These are phyloP conservation scores for Phytomonas francai DNA, from an alignment of 208 protist species.

Conservation along the genomic window DNA sequence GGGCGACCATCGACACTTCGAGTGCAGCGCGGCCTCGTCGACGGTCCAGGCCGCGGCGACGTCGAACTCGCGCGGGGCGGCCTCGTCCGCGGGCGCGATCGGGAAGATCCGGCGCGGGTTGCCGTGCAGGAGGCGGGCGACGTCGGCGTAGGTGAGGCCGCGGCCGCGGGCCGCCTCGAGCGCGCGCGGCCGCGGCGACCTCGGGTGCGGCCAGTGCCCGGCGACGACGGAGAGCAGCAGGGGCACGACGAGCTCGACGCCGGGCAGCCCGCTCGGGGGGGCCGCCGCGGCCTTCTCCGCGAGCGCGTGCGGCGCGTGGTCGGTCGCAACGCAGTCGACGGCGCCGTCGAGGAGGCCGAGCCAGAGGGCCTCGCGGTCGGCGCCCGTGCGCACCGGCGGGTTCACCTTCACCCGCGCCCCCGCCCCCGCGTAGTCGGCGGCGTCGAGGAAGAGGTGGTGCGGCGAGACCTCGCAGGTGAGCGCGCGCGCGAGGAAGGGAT, in stretches of 20 bases:
- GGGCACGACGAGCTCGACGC: constrained; percentile 87
- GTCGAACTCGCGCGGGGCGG: constrained; percentile 32
- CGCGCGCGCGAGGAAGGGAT: constrained; percentile 39
- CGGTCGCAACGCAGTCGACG: constrained; percentile 91
- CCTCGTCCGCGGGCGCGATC: constrained; percentile 20
- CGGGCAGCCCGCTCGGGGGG: constrained; percentile 89
- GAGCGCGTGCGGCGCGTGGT: constrained; percentile 92
- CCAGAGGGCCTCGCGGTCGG: constrained; percentile 86
- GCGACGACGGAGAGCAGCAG: constrained; percentile 82
- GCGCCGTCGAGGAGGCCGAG: constrained; percentile 77
- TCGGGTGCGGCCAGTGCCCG: constrained; percentile 67
- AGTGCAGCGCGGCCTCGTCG: constrained; percentile 48
- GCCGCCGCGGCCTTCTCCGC: constrained; percentile 68
- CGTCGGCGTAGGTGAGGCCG: constrained; percentile 29
- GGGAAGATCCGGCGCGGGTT: constrained; percentile 75
- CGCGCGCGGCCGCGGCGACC: constrained; percentile 32
- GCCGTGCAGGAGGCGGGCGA: constrained; percentile 68
- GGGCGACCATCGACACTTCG: constrained; percentile 81
- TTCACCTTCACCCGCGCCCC: constrained; percentile 81
- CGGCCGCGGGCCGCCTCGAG: constrained; percentile 12
- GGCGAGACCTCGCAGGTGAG: constrained; percentile 88
- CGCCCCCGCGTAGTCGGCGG: constrained; percentile 54
- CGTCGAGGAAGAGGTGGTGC: constrained; percentile 89
- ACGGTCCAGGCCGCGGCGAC: constrained; percentile 45
- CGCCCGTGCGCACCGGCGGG: constrained; percentile 66